A percentile compares a stretch with the other conserved stretches of the same genome.
These are phyloP conservation scores for Populus hybrid DNA, from an alignment of 441 rosid species.

Conservation along the genomic window DNA sequence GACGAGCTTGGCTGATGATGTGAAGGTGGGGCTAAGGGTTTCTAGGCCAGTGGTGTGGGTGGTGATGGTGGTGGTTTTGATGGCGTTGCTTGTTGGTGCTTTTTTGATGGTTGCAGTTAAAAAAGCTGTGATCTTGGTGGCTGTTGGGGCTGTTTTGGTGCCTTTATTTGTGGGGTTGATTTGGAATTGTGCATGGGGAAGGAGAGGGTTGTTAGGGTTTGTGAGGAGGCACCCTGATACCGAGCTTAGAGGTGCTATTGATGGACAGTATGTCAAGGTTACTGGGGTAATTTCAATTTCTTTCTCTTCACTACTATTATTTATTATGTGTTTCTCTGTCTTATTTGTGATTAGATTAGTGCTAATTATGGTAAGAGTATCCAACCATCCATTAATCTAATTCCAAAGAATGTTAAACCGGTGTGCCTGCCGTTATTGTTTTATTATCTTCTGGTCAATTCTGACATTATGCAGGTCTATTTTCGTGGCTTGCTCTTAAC, in stretches of 20 bases:
- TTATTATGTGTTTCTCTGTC: background rate
- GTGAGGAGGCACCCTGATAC: constrained; percentile 62
- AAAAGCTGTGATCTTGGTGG: too few species aligned
- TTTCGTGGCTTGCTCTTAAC: background rate
- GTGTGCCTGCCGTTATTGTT: background rate
- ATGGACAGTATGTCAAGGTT: constrained; percentile 87
- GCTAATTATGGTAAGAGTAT: background rate
- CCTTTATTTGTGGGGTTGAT: constrained; percentile 47
- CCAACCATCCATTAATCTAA: background rate
- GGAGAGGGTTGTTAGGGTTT: constrained; percentile 62
- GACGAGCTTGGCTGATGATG: constrained; percentile 61
- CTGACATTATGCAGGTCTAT: background rate
- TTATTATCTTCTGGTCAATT: constrained; percentile 5
- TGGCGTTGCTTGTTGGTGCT: constrained; percentile 62
- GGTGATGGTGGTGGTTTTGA: constrained; percentile 54
- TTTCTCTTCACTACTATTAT: background rate
- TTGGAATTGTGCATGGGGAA: constrained; percentile 77
- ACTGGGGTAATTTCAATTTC: constrained; percentile 67
- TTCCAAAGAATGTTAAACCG: background rate
- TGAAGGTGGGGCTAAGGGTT: constrained; percentile 66
- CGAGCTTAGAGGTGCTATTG: constrained; percentile 80
- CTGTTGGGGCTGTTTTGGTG: constrained; percentile 47
- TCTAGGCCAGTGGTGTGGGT: constrained; percentile 73
- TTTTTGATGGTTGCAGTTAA: constrained; percentile 68
- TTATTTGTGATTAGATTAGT: background rate